Percentiles rank a stretch among this genome's conserved stretches.
phyloP scores from a whole-genome alignment of 306 rosid species.

The Arachis stenosperma region DNA sequence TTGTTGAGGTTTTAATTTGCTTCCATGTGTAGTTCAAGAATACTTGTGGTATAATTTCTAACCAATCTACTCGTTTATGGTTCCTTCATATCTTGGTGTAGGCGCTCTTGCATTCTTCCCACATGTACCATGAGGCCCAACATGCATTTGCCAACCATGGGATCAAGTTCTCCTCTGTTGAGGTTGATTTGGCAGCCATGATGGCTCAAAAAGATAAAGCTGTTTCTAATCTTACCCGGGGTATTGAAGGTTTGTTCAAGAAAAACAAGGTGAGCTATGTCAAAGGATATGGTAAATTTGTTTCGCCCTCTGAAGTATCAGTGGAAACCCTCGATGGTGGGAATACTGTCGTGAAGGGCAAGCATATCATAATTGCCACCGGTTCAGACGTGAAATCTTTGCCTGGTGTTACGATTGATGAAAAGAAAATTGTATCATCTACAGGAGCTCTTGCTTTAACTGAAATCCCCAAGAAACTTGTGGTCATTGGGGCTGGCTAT shows the following conservation, averaged over 20 bases:
- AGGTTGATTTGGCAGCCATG: constrained; percentile 95
- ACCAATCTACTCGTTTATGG: constrained; percentile 23
- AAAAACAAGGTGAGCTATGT: constrained; percentile 96
- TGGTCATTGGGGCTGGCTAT: constrained; percentile 97
- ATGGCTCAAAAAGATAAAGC: constrained; percentile 92
- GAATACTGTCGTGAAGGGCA: constrained; percentile 79
- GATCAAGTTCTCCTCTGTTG: constrained; percentile 78
- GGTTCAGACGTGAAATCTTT: constrained; percentile 96
- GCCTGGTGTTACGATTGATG: constrained; percentile 89
- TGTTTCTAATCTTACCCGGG: constrained; percentile 78
- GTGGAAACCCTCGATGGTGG: constrained; percentile 80
- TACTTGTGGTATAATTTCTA: constrained; percentile 8
- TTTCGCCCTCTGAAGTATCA: constrained; percentile 87
- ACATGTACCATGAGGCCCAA: constrained; percentile 94
- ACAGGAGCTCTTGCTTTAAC: constrained; percentile 91
- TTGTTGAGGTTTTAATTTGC: neutral
- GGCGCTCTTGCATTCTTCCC: constrained; percentile 98
- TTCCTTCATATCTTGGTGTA: constrained; percentile 41
- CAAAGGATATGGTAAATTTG: constrained; percentile 87
- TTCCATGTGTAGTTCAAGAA: constrained; percentile 6
- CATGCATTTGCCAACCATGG: constrained; percentile 87
- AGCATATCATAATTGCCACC: constrained; percentile 87
- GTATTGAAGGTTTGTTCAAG: constrained; percentile 96
- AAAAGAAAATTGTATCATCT: constrained; percentile 92
- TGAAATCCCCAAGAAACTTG: constrained; percentile 87